A percentile compares a stretch with the other conserved stretches of the same genome.
Evolutionary conservation across 2,329 filamentous ascomycete genomes (phyloP).

Genomic region (Alternaria arbusti): DNA sequence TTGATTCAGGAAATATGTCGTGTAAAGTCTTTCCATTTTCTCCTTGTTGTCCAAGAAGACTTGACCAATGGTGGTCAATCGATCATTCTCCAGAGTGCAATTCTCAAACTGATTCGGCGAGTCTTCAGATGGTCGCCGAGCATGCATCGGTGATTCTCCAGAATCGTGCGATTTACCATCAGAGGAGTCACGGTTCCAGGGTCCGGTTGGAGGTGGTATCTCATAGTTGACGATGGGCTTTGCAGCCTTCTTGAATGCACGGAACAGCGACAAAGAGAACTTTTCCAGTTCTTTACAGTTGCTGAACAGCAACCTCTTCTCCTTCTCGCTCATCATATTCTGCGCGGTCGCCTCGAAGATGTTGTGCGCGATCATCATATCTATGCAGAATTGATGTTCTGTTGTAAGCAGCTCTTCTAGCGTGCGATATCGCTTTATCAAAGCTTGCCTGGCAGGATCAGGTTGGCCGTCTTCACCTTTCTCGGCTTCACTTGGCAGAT

Average conservation of each 20-base stretch:
- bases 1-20: slow-evolving; percentile 69
- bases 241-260: slow-evolving; percentile 80
- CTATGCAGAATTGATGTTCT: slow-evolving; percentile 86
- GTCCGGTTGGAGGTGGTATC: slow-evolving; percentile 45
- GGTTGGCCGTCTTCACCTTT: slow-evolving; percentile 24
- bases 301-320: slow-evolving; percentile 88
- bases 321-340: slow-evolving; percentile 78
- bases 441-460: slow-evolving; percentile 37
- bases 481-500: slow-evolving; percentile 12
- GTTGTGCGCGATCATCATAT: slow-evolving; percentile 97
- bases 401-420: slow-evolving; percentile 94
- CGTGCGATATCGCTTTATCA: slow-evolving; percentile 80
- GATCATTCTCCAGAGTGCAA: slow-evolving; percentile 58
- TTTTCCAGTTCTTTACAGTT: slow-evolving; percentile 90
- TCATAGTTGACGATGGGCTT: slow-evolving; percentile 71
- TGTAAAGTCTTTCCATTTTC: slow-evolving; percentile 69
- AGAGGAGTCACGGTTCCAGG: slow-evolving; percentile 32
- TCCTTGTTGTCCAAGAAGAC: slow-evolving; percentile 63
- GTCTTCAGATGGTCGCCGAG: slow-evolving; percentile 25
- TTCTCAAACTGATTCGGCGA: slow-evolving; percentile 39
- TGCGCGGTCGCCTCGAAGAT: slow-evolving; percentile 95
- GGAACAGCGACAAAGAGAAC: slow-evolving; percentile 81
- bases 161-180: slow-evolving; percentile 23
- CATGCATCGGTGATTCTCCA: slow-evolving; percentile 23
- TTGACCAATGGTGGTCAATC: slow-evolving; percentile 63